phyloP scores from a whole-genome alignment of 1,284 basidiomycete species.

The Inonotus obliquus region DNA sequence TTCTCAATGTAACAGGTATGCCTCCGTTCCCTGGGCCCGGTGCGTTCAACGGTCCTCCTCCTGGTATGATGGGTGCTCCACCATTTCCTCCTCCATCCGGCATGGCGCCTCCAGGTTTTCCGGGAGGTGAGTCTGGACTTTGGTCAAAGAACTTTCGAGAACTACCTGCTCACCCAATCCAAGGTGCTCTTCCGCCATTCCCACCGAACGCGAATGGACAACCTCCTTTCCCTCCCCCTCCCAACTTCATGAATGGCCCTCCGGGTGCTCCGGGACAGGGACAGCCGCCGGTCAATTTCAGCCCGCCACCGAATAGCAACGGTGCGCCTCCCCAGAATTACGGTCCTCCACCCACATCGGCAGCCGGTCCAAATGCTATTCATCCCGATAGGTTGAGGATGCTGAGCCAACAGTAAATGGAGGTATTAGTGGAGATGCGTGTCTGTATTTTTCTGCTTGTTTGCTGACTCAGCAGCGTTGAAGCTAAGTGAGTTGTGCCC shows the following conservation, averaged over 20 bases:
- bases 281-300: slow-evolving; percentile 35
- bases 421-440: neutral
- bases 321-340: slow-evolving; percentile 28
- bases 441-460: neutral
- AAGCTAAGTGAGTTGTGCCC: neutral
- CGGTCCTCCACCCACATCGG: slow-evolving; percentile 25
- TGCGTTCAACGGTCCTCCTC: slow-evolving; percentile 33
- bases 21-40: slow-evolving; percentile 56
- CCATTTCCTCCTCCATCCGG: slow-evolving; percentile 20
- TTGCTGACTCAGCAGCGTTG: neutral
- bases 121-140: slow-evolving; percentile 33
- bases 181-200: slow-evolving; percentile 57
- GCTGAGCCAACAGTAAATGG: slow-evolving; percentile 45
- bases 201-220: slow-evolving; percentile 36
- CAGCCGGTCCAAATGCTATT: slow-evolving; percentile 47
- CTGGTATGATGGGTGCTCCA: slow-evolving; percentile 23
- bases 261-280: slow-evolving; percentile 20
- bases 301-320: slow-evolving; percentile 26
- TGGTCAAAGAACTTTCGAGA: neutral
- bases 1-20: slow-evolving; percentile 18
- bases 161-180: slow-evolving; percentile 5
- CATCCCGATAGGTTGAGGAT: slow-evolving; percentile 86
- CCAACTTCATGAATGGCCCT: slow-evolving; percentile 23
- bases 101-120: slow-evolving; percentile 36
- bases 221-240: slow-evolving; percentile 41